Evolutionary conservation across 1,139 yeast genomes (phyloP), one percentile per base, ranked within the genome.

Genomic region (Hansenula sp.): DNA sequence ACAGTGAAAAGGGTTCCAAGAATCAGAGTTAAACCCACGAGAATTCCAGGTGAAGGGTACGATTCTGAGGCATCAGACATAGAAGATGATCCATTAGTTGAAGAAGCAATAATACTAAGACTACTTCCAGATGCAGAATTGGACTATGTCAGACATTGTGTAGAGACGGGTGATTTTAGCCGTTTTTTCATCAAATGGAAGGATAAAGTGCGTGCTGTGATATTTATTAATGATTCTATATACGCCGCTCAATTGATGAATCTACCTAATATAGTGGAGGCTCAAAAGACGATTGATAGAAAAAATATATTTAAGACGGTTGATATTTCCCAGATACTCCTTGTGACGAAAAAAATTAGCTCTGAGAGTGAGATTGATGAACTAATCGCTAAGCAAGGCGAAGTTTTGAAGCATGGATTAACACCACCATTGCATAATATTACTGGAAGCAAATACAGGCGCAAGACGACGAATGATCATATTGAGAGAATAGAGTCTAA

Each of bases 1-100:
- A n/a, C 17, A 3, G 34, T 46, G 26, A 47, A 55, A 42, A 60
- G 58, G 36, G 68, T 79, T 0, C 90, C 92, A 0, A 68, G 80
- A 34, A 80, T 88, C 40, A 67, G 94, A 46, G 80, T 90, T 42
- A 88, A 87, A 55, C 95, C 95, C 0, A 82, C 87, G 0, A 66
- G 95, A 50, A 73, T 84, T 10, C 95, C 96, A 0, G 96, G 96
- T 1, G 96, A 90, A 52, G 97, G 97, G 0, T 92, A 92, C 61
- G 98, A 92, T 58, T 85, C 96, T 1, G 98, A 92, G 55, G 97
- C 96, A 11, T 96, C 97, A 1, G 97, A 92, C 53, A 68, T 88
- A 34, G 98, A 92, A 59, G 97, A 89, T 44, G 97, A 92, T 56
- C 98, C 98, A 0, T 66, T 88, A 50, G 68, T 89, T 21, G 97